phyloP scores from a whole-genome alignment of 768 basidiomycete genomes.

The Boletellus sp. region DNA sequence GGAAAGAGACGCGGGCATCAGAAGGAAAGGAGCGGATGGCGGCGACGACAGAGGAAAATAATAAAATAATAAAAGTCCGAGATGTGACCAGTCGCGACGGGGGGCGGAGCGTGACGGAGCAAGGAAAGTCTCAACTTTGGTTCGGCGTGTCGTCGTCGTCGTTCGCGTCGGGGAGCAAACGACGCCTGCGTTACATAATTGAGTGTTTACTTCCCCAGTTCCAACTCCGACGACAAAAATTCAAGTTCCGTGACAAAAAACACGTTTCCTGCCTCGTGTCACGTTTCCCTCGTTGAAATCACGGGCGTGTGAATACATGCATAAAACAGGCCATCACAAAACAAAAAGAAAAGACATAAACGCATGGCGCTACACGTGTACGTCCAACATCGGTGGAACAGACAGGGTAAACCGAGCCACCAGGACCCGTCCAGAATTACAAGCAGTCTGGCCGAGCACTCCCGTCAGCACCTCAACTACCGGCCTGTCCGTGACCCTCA shows the following conservation, averaged over 20 bases:
- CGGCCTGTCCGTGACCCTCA: neutral
- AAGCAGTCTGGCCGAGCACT: conserved; percentile 3
- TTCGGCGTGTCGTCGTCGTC: conserved; percentile 21
- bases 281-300: conserved; percentile 22
- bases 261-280: conserved; percentile 22
- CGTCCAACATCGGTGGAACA: conserved; percentile 3
- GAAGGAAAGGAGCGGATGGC: conserved; percentile 47
- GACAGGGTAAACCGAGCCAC: conserved; percentile 4
- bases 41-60: conserved; percentile 27
- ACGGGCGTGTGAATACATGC: conserved; percentile 12
- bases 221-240: conserved; percentile 16
- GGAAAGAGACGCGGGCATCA: conserved; percentile 45
- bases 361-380: conserved; percentile 19
- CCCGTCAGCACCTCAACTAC: neutral
- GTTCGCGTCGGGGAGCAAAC: conserved; percentile 17
- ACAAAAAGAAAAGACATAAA: neutral
- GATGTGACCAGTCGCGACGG: conserved; percentile 4
- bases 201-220: conserved; percentile 14
- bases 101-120: neutral
- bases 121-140: conserved; percentile 22
- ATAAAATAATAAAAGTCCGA: conserved; percentile 20
- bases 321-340: neutral
- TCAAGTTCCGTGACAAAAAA: conserved; percentile 11
- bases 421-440: conserved; percentile 18
- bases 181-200: conserved; percentile 19